Base-by-base conservation (phyloP, 495 filamentous ascomycete species). In the Aspergillus ellipticus region DNA sequence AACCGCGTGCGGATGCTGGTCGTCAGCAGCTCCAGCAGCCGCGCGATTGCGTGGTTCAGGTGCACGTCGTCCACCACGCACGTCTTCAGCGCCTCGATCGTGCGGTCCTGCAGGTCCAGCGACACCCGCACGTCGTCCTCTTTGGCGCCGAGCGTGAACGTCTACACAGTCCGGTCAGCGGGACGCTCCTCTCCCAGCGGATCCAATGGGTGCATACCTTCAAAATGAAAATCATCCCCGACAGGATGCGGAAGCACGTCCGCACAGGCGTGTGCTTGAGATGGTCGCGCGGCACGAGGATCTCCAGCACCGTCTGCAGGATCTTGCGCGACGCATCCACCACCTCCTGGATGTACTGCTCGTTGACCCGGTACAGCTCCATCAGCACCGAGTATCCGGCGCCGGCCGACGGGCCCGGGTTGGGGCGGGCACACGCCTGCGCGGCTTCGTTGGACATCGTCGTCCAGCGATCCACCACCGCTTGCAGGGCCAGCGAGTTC, bases 1-100 rank as follows among this genome's bases (percentile, higher is more conserved):
- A 93, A 93, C 13, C 88, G 81, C 49, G 83, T 85, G 19, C 87
- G 80, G 50, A 94, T 80, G 42, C 87, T 82, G 22, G 82, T 82
- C 3, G 89, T 92, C 46, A 95, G 72, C 7, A 86, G 86, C 66
- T 95, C 89, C 1, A 97, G 81, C 47, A 97, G 81, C 57, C 96
- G 91, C n/a, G 93, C 90, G 61, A 97, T 96, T 11, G 90, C 85
- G 49, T 92, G 90, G 28, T 86, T 93, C n/a, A 98, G 80, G 71
- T 98, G 94, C 17, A 98, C 89, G 62, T 97, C 94, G 66, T 98
- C 94, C 6, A 97, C 93, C 1, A 95, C 89, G 50, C 86, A 93
- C 53, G 83, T 89, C 20, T 88, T 83, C 20, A 98, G 77, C 19
- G 89, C 92, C 58, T 88, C 78, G 1, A 95, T 85, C 0, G 89